A percentile compares a stretch with the other conserved stretches of the same genome.
Evolutionary conservation across 805 yeast species (phyloP).

Genomic region (Ogataea trehaloabstinens): DNA sequence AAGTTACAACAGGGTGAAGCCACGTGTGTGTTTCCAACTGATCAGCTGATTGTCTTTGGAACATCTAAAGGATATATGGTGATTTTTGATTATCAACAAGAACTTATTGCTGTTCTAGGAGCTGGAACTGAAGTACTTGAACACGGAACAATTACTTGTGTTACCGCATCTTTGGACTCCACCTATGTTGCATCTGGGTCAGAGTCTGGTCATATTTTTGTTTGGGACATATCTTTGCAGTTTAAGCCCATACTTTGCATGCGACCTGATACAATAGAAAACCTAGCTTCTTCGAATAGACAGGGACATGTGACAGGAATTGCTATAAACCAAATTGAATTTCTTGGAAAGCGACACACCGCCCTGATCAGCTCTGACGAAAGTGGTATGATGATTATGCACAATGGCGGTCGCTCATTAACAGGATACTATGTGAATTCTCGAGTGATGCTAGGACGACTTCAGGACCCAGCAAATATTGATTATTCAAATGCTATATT

Average conservation of each 20-base stretch:
- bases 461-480: constrained; percentile 18
- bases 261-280: constrained; percentile 28
- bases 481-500: constrained; percentile 29
- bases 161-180: constrained; percentile 68
- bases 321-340: constrained; percentile 43
- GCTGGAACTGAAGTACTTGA: constrained; percentile 28
- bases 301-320: constrained; percentile 36
- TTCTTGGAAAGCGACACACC: constrained; percentile 52
- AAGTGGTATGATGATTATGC: constrained; percentile 58
- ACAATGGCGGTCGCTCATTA: constrained; percentile 59
- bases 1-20: constrained; percentile 48
- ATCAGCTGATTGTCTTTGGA: constrained; percentile 55
- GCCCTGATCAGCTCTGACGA: constrained; percentile 54
- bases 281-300: constrained; percentile 14
- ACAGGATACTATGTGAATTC: constrained; percentile 48
- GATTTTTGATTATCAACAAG: constrained; percentile 69
- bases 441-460: constrained; percentile 52
- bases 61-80: constrained; percentile 65
- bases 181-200: constrained; percentile 69
- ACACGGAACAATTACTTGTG: constrained; percentile 49
- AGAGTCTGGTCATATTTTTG: constrained; percentile 56
- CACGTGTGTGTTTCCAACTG: constrained; percentile 42
- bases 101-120: constrained; percentile 42
- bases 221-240: constrained; percentile 60
- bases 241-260: constrained; percentile 29